Evolutionary conservation across 2,329 filamentous ascomycete species (phyloP), one percentile per base, ranked within the genome.

Genomic region (Penicillium janthinellum): DNA sequence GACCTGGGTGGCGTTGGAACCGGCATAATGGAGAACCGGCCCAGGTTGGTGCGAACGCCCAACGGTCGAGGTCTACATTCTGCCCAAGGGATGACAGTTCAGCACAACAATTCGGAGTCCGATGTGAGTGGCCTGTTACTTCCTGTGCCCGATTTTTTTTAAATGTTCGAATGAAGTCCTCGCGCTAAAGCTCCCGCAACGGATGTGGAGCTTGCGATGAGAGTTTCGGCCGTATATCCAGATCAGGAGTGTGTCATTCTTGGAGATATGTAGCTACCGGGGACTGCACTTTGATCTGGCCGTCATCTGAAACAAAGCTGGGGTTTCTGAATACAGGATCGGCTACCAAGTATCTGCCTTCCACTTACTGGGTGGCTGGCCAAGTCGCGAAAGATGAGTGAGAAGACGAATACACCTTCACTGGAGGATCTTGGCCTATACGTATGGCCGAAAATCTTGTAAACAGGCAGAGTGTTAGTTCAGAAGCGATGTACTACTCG

Each of bases 1-100:
- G 59, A 57, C 25, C 59, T 66, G 56, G 64, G 62, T 67, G 64
- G 58, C 51, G 63, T 64, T 64, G 60, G 61, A 67, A 64, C 60
- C 59, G 51, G 63, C 35, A 66, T 50, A 25, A 61, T 67, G 42
- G 39, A 56, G 52, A 67, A 58, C 38, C 37, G 39, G 59, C 55
- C 64, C 54, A 60, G 59, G 66, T 61, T 20, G 56, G 54, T 63
- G 60, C 66, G 64, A 68, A 67, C 66, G 62, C 60, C 54, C 54
- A 63, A 63, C 61, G 50, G 55, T 59, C 60, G 49, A 37, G 45
- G 44, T 41, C 35, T n/a, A 39, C 28, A 41, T 35, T 22, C 45
- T 56, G 42, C 54, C 53, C 39, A 41, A 60, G 60, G 44, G 54
- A 28, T 22, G 25, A 42, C 38, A 53, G 17, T 8, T 31, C 8